These are phyloP conservation scores for Lathyrus aphaca DNA, from an alignment of 306 rosid genomes.

Conservation along the genomic window DNA sequence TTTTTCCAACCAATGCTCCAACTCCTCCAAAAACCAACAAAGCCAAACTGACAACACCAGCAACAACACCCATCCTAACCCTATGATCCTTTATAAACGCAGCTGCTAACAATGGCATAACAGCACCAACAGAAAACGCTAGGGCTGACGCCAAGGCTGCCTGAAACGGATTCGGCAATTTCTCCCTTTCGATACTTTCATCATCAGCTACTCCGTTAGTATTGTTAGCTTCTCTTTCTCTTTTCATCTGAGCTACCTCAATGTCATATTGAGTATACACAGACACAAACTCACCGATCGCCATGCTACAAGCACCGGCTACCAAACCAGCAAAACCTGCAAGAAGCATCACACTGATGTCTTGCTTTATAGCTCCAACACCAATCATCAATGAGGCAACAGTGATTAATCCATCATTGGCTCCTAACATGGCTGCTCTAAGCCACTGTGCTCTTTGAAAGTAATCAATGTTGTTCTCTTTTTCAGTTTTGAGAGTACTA, in stretches of 20 bases:
- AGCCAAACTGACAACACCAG: constrained; percentile 47
- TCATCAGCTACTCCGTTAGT: not conserved
- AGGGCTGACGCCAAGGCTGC: constrained; percentile 76
- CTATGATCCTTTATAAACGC: constrained; percentile 47
- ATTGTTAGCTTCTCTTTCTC: constrained; percentile 26
- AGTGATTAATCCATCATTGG: constrained; percentile 67
- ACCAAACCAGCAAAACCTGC: constrained; percentile 74
- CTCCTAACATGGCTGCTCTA: constrained; percentile 70
- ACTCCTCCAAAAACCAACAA: constrained; percentile 56
- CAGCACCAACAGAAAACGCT: constrained; percentile 64
- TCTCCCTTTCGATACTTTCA: constrained; percentile 38
- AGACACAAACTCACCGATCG: constrained; percentile 79
- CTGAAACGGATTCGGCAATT: constrained; percentile 62
- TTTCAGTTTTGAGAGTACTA: constrained; percentile 9
- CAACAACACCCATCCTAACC: constrained; percentile 55
- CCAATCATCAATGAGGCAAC: constrained; percentile 79
- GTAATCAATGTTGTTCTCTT: constrained; percentile 44
- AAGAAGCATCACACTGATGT: constrained; percentile 55
- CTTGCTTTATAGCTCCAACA: constrained; percentile 63
- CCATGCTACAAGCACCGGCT: constrained; percentile 82
- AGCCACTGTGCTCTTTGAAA: constrained; percentile 70
- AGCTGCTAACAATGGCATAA: constrained; percentile 63
- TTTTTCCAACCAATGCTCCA: constrained; percentile 63
- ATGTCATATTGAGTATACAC: constrained; percentile 75
- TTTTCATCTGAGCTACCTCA: constrained; percentile 51